Base-by-base conservation (phyloP, 257 asterid species). In the Solanum ossicruentum region DNA sequence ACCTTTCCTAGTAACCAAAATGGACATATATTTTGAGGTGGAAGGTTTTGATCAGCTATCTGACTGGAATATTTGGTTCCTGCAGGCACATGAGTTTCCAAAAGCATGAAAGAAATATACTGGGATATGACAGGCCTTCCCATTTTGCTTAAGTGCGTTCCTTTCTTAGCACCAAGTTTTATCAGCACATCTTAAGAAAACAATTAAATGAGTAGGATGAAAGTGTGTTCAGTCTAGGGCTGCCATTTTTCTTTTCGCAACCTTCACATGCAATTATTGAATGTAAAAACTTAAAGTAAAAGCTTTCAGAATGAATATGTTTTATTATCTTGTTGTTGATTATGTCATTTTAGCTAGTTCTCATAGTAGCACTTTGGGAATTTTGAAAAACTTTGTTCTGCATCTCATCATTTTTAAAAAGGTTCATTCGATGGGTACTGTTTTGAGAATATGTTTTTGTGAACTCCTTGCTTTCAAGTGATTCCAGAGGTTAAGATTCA, bases 21-120 rank as follows among this genome's bases (percentile, higher is more conserved):
- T 80, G 83, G 57, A 69, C 49, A 49, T 60, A 71, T 86, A 55
- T 88, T 88, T 86, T 84, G 75, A 83, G 91, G 86, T 80, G 67
- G 87, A 85, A 86, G 89, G 86, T 84, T 75, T 90, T 84, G 84
- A 90, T 89, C 65, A 86, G 92, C 91, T 88, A 90, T 90, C 98
- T 95, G 94, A 93, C 95, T 72, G 91, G 90, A 91, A 88, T 93
- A 91, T 95, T 95, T 95, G 96, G 87, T 92, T 92, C 95, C 93
- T 94, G 98, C 99, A 96, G 98, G 98, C 97, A 93, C 99, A 96
- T 93, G 99, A 96, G 89, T 94, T 91, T 90, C 93, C 96, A 91
- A 94, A 86, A 89, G 97, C 91, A 90, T 90, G 94, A 92, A 92
- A 91, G 96, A 94, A 88, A 89, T 91, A 84, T 88, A 91, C 94